These are phyloP conservation scores for Hortaea werneckii DNA, from an alignment of 2,329 filamentous ascomycete genomes.

Conservation along the genomic window DNA sequence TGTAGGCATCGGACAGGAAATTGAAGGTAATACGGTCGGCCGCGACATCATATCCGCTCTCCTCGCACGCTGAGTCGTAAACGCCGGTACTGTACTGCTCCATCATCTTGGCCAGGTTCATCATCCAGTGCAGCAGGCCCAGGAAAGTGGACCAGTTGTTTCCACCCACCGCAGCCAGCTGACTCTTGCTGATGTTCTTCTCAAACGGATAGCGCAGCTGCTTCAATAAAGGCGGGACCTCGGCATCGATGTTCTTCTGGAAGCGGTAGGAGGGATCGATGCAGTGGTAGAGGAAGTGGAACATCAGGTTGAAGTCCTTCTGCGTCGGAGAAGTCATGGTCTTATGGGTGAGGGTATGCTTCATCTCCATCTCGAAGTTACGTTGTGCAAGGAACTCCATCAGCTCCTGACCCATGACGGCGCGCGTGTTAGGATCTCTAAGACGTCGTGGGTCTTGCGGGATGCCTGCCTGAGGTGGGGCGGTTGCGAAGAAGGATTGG, in stretches of 20 bases:
- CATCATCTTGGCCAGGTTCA: slow-evolving; percentile 92
- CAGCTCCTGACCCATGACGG: slow-evolving; percentile 76
- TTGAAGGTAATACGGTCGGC: slow-evolving; percentile 91
- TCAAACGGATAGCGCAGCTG: slow-evolving; percentile 92
- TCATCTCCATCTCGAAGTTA: slow-evolving; percentile 98
- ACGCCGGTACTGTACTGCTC: slow-evolving; percentile 67
- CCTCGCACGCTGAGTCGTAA: slow-evolving; percentile 84
- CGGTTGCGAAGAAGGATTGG: slow-evolving; percentile 91
- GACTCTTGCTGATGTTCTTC: slow-evolving; percentile 90
- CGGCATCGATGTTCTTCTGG: slow-evolving; percentile 87
- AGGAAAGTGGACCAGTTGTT: slow-evolving; percentile 96
- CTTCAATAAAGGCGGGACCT: slow-evolving; percentile 85
- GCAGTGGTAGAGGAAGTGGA: slow-evolving; percentile 93
- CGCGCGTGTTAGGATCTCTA: slow-evolving; percentile 69
- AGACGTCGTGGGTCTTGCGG: slow-evolving; percentile 80
- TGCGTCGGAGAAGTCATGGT: slow-evolving; percentile 89
- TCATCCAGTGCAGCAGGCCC: slow-evolving; percentile 95
- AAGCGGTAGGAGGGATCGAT: slow-evolving; percentile 93
- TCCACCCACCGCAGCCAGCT: slow-evolving; percentile 86
- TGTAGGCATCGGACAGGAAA: slow-evolving; percentile 81
- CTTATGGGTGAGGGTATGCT: slow-evolving; percentile 82
- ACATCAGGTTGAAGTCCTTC: slow-evolving; percentile 97
- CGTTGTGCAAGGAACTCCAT: slow-evolving; percentile 85
- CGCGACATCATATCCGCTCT: slow-evolving; percentile 76
- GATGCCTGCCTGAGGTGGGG: slow-evolving; percentile 68